phyloP scores from a whole-genome alignment of 306 rosid species.

The Citrullus mucosospermus region DNA sequence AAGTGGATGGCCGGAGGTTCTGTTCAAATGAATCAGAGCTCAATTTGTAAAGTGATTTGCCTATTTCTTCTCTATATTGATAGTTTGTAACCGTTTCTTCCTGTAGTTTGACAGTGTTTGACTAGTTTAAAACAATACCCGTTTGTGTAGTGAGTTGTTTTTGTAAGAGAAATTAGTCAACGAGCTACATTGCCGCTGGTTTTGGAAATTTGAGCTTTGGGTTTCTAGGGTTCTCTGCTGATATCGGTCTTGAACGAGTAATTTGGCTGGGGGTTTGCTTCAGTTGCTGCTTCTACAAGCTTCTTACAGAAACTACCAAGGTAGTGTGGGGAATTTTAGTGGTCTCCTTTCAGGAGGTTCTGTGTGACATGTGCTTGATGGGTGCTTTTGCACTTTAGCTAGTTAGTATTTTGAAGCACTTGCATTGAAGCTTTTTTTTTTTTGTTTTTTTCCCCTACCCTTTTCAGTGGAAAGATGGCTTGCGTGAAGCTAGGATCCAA shows the following conservation, averaged over 20 bases:
- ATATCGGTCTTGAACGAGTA: constrained; percentile 8
- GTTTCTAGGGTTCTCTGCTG: not conserved
- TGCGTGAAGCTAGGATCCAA: constrained; percentile 94
- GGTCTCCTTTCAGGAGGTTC: constrained; percentile 7
- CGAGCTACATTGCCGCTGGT: constrained; percentile 41
- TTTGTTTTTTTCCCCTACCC: not conserved
- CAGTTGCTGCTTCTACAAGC: not conserved
- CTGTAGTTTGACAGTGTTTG: not conserved
- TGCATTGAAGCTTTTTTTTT: not conserved
- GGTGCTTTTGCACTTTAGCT: not conserved
- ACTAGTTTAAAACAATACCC: not conserved
- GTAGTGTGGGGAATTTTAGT: constrained; percentile 2
- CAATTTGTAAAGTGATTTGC: constrained; percentile 13
- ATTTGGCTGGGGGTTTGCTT: not conserved
- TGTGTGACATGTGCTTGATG: constrained; percentile 11
- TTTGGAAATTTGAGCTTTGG: constrained; percentile 10
- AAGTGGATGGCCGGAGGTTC: constrained; percentile 41
- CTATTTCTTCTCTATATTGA: constrained; percentile 4
- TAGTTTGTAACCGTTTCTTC: constrained; percentile 14
- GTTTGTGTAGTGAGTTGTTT: constrained; percentile 7
- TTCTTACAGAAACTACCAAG: not conserved
- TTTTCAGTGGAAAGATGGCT: constrained; percentile 42
- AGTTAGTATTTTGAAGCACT: constrained; percentile 6
- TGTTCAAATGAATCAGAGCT: constrained; percentile 11
- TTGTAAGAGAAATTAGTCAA: constrained; percentile 14